Evolutionary conservation across 257 asterid species (phyloP).

Genomic region (Scutellaria baicalensis): DNA sequence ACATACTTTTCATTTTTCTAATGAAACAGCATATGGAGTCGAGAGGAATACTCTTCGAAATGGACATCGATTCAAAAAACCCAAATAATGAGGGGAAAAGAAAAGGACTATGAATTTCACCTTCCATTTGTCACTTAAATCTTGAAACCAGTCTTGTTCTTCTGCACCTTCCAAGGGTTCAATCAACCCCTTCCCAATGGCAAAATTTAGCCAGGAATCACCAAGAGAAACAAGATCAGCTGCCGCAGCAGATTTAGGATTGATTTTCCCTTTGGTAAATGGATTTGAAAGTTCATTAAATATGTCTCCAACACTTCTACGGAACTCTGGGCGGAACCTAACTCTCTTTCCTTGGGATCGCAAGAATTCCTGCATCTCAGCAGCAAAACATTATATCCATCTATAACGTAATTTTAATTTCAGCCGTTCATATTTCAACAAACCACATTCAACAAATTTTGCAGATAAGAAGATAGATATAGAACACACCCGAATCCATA

Average conservation of each 20-base stretch:
- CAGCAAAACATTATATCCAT: background rate
- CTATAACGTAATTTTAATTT: background rate
- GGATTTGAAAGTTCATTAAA: conserved; percentile 60
- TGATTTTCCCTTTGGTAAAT: conserved; percentile 34
- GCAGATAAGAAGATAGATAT: background rate
- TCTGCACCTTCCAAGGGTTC: conserved; percentile 68
- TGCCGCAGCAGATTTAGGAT: conserved; percentile 50
- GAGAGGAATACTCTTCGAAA: background rate
- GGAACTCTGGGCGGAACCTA: conserved; percentile 55
- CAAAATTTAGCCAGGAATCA: conserved; percentile 83
- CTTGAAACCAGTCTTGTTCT: conserved; percentile 67
- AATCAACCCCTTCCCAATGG: conserved; percentile 63
- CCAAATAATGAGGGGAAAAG: background rate
- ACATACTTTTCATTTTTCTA: background rate
- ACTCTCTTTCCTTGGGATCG: conserved; percentile 83
- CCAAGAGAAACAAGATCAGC: conserved; percentile 85
- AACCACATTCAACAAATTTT: background rate
- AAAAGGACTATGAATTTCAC: conserved; percentile 22
- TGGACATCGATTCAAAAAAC: background rate
- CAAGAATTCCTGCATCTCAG: conserved; percentile 56
- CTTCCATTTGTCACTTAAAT: conserved; percentile 81
- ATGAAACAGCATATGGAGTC: background rate
- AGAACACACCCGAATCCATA: conserved; percentile 68
- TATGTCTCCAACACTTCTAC: conserved; percentile 55
- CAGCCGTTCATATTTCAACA: background rate